Conservation (phyloP, 164 flowering plant species). For the Tetrastigma voinierianum region DNA sequence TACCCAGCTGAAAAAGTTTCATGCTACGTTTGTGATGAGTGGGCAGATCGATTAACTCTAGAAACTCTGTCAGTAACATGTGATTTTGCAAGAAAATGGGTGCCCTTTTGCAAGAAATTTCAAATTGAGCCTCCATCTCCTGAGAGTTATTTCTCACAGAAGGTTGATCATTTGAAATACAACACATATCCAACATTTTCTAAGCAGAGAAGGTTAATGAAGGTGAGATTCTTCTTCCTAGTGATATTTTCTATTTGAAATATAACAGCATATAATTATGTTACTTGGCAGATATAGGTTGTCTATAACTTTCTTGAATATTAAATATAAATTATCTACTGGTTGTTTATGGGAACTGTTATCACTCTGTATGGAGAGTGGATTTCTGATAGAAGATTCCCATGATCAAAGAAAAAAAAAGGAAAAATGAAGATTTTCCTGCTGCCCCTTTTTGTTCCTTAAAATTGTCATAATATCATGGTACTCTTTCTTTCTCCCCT, state of each 20-base stretch:
- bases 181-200: constrained; percentile 33
- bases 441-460: too few species aligned
- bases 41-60: constrained; percentile 34
- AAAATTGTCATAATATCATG: too few species aligned
- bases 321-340: too few species aligned
- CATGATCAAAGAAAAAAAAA: too few species aligned
- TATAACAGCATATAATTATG: not conserved
- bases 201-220: constrained; percentile 35
- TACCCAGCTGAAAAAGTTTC: constrained; percentile 37
- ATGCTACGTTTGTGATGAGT: constrained; percentile 35
- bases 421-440: too few species aligned
- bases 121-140: constrained; percentile 39
- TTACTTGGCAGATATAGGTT: not conserved
- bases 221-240: constrained; percentile 8
- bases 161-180: constrained; percentile 32
- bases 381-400: too few species aligned
- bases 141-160: constrained; percentile 29
- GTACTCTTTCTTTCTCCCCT: too few species aligned
- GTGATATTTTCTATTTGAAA: not conserved
- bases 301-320: too few species aligned
- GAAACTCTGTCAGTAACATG: constrained; percentile 33
- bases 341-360: too few species aligned
- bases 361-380: too few species aligned
- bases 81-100: constrained; percentile 38
- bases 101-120: constrained; percentile 32